Conservation (phyloP, 2,329 filamentous ascomycete species). For the Pezicula carpinea region DNA sequence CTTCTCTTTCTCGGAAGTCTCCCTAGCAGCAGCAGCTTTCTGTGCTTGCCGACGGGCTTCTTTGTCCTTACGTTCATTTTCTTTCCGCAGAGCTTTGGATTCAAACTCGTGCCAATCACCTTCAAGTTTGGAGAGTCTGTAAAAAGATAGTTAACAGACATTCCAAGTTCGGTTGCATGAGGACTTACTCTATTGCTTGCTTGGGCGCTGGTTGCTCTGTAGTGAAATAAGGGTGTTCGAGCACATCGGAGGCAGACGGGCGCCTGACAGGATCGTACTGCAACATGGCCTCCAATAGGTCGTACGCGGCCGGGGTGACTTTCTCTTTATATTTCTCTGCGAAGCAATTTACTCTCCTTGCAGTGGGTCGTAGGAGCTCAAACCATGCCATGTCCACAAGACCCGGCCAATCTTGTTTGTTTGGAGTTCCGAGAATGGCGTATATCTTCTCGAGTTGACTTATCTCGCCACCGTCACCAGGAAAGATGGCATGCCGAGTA, state of each 20-base stretch:
- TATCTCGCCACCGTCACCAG: conserved; percentile 92
- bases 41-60: conserved; percentile 26
- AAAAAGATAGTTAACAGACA: conserved; percentile 23
- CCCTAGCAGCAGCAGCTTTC: conserved; percentile 23
- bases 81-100: conserved; percentile 87
- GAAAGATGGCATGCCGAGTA: conserved; percentile 87
- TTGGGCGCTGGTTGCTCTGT: conserved; percentile 71
- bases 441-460: conserved; percentile 98
- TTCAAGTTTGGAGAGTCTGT: conserved; percentile 66
- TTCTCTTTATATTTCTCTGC: conserved; percentile 76
- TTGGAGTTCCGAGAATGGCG: conserved; percentile 83
- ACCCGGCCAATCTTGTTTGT: conserved; percentile 77
- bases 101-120: conserved; percentile 99
- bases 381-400: conserved; percentile 97
- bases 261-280: conserved; percentile 80
- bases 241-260: conserved; percentile 76
- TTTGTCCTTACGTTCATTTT: conserved; percentile 66
- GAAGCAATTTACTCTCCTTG: conserved; percentile 70
- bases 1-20: conserved; percentile 21
- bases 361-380: conserved; percentile 76
- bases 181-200: conserved; percentile 74
- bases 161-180: conserved; percentile 2
- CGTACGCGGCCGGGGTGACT: conserved; percentile 75
- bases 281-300: conserved; percentile 81
- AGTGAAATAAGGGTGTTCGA: conserved; percentile 85